Evolutionary conservation across 2,329 filamentous ascomycete genomes (phyloP), one percentile per base, ranked within the genome.

Genomic region (Chalaropsis ovoidea): DNA sequence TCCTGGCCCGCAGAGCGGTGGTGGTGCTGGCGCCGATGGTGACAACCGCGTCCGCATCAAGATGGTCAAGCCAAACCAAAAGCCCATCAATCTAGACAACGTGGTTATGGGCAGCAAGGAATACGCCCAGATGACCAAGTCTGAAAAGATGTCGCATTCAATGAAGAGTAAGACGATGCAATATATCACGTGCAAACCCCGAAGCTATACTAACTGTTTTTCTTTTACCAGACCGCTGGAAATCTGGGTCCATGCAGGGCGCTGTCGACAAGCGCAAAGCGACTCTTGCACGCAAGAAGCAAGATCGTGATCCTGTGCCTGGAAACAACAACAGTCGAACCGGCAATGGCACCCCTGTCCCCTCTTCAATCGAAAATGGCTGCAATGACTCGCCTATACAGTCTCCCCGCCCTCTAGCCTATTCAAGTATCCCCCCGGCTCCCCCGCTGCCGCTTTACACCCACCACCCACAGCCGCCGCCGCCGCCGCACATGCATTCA

Each of bases 111-210:
- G 68, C 31, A 65, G 61, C 24, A 84, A 84, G 74, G 81, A 83
- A 63, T 85, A 85, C 70, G 79, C 80, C 43, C 77, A 79, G 54
- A 84, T 85, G 82, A 84, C 81, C 61, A 85, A 85, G 75, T 83
- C 81, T 39, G 82, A 85, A 74, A 85, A 85, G 77, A 85, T 85
- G 82, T 83, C 80, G n/a, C 79, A 78, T 19, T 84, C 82, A 2
- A 85, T 85, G 82, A 83, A 83, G 76, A 81, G 82, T 84, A 76
- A 75, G 79, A 73, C 31, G 62, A 24, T 24, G 24, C 15, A 27
- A 8, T 3, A 45, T 27, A 41, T 4, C 31, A 43, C 7, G 3
- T 7, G 27, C 15, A 60, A 35, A 43, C n/a, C 15, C 15, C 10
- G 27, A 41, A 35, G 22, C 19, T 22, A 19, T 58, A 67, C 74